These are phyloP conservation scores for Sugiyamaella floridensis DNA, from an alignment of 805 yeast genomes.

Conservation along the genomic window DNA sequence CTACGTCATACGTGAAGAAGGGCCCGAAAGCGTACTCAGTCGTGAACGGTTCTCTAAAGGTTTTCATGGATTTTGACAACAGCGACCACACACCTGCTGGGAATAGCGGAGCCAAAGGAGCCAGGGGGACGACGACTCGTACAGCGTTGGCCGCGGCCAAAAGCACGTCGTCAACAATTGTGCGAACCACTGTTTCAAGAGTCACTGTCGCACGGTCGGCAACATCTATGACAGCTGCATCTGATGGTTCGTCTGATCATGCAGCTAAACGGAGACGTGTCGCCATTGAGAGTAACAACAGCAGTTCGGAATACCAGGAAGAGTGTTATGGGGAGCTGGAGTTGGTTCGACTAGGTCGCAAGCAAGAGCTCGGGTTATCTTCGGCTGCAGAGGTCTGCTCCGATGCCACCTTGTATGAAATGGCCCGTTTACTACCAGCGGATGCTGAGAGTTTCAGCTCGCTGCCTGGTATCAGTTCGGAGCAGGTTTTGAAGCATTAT, in stretches of 20 bases:
- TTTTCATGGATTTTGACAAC: slow-evolving; percentile 18
- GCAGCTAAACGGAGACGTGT: no score
- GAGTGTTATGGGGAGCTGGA: slow-evolving; percentile 13
- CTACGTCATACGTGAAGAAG: slow-evolving; percentile 61
- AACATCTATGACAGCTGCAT: not conserved
- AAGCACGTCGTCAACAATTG: not conserved
- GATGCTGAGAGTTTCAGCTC: slow-evolving; percentile 40
- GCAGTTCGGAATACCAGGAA: slow-evolving; percentile 2
- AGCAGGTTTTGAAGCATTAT: slow-evolving; percentile 30
- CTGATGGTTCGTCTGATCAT: no score
- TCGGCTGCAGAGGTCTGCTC: not conserved
- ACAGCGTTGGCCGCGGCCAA: not conserved
- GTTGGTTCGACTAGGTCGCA: slow-evolving; percentile 6
- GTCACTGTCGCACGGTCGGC: not conserved
- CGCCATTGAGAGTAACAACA: no score
- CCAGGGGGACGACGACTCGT: not conserved
- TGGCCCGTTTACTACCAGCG: slow-evolving; percentile 51
- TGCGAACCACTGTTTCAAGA: not conserved
- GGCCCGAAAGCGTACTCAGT: slow-evolving; percentile 54
- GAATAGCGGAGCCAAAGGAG: not conserved
- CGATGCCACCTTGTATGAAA: slow-evolving; percentile 30
- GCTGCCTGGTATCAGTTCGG: slow-evolving; percentile 34
- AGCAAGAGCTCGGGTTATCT: not conserved
- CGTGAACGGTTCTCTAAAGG: slow-evolving; percentile 31
- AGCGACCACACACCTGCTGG: slow-evolving; percentile 12